phyloP scores from a whole-genome alignment of 2,329 filamentous ascomycete genomes.

The Phyllosticta capitalensis region DNA sequence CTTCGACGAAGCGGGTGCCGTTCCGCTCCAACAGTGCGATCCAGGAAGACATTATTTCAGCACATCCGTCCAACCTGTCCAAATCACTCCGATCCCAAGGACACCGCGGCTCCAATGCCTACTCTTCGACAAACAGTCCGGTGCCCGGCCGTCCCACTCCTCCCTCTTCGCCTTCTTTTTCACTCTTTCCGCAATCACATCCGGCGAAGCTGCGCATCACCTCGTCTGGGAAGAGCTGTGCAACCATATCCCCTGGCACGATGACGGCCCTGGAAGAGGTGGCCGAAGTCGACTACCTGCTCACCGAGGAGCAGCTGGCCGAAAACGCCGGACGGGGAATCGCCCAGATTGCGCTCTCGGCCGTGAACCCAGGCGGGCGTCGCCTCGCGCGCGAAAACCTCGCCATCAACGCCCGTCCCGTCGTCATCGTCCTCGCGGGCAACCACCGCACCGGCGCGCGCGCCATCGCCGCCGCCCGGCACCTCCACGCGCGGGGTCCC shows the following conservation, averaged over 20 bases:
- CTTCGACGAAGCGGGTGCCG: conserved; percentile 29
- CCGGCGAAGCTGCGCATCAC: conserved; percentile 37
- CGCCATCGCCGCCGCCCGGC: conserved; percentile 74
- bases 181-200: conserved; percentile 10
- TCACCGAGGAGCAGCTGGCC: conserved; percentile 82
- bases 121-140: conserved; percentile 26
- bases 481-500: conserved; percentile 73
- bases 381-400: conserved; percentile 40
- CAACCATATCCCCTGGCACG: conserved; percentile 59
- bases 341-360: conserved; percentile 67
- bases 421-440: conserved; percentile 76
- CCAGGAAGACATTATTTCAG: conserved; percentile 26
- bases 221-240: conserved; percentile 46
- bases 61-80: conserved; percentile 18
- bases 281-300: conserved; percentile 73
- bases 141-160: conserved; percentile 23
- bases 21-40: conserved; percentile 32
- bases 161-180: conserved; percentile 26
- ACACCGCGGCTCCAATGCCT: conserved; percentile 7
- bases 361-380: conserved; percentile 52
- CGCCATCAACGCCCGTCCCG: conserved; percentile 36
- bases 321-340: conserved; percentile 87
- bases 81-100: conserved; percentile 6
- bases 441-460: conserved; percentile 85
- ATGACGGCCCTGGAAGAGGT: conserved; percentile 91